Base-by-base conservation (phyloP, 2,329 filamentous ascomycete species). In the Phialocephala sp. region DNA sequence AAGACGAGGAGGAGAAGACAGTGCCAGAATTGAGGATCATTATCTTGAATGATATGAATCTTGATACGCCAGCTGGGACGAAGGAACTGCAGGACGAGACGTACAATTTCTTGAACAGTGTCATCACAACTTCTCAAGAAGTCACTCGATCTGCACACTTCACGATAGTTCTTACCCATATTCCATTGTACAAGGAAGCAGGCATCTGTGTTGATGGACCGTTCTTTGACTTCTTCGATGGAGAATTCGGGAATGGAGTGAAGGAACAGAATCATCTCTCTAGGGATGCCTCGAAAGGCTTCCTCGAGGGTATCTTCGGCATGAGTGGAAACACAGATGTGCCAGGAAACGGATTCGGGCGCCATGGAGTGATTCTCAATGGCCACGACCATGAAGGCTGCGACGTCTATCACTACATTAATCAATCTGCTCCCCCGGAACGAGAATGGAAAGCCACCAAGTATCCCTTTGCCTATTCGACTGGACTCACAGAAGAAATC, bases 381-480 rank as follows among this genome's bases (percentile, higher is more conserved):
- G 95, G 95, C 0, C 95, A 99, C 76, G 95, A 99, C 75, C 95
- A 99, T 77, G 92, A 91, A 71, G 95, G 95, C 8, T 99, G 95
- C 76, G 93, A 98, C 77, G 91, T 90, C 8, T 90, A 91, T 74
- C 95, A 99, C 80, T 94, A 86, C 73, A 84, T 93, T 75, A 89
- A 91, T 77, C 88, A 90, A 74, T 84, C 83, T n/a, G 55, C 67
- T 3, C 68, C 68, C 50, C 66, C 69, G 11, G 65, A 71, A 52
- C 71, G 65, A 24, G 60, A 69, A 57, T 77, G 75, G 75, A 60
- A 87, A 72, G 80, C 81, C 0, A 76, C 76, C 18, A 77, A 77
- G 12, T 89, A 84, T 82, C 66, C 72, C 0, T 78, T 83, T 52
- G 84, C 84, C 1, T 75, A 77, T 12, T 69, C 72, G 5, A 75